These are phyloP conservation scores for Globisporangium acanthophoron DNA, from an alignment of 352 stramenopile genomes.

Conservation along the genomic window DNA sequence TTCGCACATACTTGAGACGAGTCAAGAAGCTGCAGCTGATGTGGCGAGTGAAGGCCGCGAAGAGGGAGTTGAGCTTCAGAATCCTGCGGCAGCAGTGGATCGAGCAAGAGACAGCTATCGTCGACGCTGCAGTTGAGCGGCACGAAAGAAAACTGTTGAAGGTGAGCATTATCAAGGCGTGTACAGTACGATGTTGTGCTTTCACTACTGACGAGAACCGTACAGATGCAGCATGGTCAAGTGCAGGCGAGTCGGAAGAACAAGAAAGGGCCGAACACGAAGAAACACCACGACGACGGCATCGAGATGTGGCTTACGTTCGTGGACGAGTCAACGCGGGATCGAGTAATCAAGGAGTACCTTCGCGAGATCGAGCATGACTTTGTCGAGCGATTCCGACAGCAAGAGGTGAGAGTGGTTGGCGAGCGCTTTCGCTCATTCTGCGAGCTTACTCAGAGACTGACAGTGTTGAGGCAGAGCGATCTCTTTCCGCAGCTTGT, in stretches of 20 bases:
- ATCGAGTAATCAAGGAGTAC: constrained; percentile 33
- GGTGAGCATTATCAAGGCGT: constrained; percentile 12
- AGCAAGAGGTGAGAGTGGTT: constrained; percentile 32
- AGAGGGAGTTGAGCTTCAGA: constrained; percentile 27
- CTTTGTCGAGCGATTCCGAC: constrained; percentile 29
- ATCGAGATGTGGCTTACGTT: constrained; percentile 43
- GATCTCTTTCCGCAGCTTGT: constrained; percentile 64
- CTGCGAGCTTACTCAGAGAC: background rate
- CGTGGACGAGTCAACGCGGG: constrained; percentile 28
- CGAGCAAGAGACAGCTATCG: constrained; percentile 37
- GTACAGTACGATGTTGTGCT: background rate
- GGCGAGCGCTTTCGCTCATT: background rate
- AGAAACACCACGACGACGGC: constrained; percentile 8
- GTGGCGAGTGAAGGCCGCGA: constrained; percentile 41
- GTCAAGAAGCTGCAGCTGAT: constrained; percentile 49
- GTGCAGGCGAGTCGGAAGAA: constrained; percentile 14
- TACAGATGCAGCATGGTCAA: constrained; percentile 2
- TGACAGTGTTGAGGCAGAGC: background rate
- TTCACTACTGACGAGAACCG: background rate
- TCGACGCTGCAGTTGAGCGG: constrained; percentile 42
- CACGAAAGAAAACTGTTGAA: constrained; percentile 29
- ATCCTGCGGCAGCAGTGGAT: constrained; percentile 44
- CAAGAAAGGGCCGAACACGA: constrained; percentile 8
- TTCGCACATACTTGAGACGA: constrained; percentile 42
- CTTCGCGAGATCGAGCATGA: constrained; percentile 32